A percentile compares a stretch with the other conserved stretches of the same genome.
Conservation (phyloP, 164 flowering plant species). For the Berberis thunbergii region DNA sequence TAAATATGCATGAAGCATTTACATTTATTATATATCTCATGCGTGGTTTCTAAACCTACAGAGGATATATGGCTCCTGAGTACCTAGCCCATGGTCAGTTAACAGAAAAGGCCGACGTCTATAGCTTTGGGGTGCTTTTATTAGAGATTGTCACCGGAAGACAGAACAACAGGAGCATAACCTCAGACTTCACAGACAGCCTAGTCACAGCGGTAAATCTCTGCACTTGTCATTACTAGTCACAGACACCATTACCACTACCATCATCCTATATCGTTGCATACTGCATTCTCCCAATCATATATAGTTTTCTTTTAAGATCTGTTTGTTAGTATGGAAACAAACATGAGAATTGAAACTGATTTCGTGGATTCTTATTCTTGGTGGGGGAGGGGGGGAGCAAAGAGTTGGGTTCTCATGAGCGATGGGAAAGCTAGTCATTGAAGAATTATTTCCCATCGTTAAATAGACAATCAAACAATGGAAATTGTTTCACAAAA, state of each 20-base stretch:
- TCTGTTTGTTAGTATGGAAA: too few relatives aligned
- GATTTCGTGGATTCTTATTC: too few relatives aligned
- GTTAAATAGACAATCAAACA: too few relatives aligned
- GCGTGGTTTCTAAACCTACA: conserved; percentile 11
- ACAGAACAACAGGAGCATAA: conserved; percentile 44
- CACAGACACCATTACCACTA: not conserved
- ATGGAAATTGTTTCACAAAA: too few relatives aligned
- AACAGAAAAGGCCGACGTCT: conserved; percentile 65
- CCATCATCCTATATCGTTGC: not conserved
- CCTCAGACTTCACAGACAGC: conserved; percentile 56
- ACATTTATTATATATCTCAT: not conserved
- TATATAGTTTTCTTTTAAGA: too few relatives aligned
- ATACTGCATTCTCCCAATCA: not conserved
- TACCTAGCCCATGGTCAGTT: conserved; percentile 58
- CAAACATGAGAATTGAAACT: too few relatives aligned
- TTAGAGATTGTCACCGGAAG: conserved; percentile 50
- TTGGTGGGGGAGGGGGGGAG: too few relatives aligned
- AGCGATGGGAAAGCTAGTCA: too few relatives aligned
- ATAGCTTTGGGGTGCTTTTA: conserved; percentile 62
- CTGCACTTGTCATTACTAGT: conserved; percentile 4
- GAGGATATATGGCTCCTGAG: conserved; percentile 76
- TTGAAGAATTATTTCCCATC: too few relatives aligned
- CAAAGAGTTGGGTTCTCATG: too few relatives aligned
- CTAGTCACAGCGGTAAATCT: conserved; percentile 46
- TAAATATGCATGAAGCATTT: not conserved